Evolutionary conservation across 2,329 filamentous ascomycete species (phyloP), one percentile per base, ranked within the genome.

Genomic region (Talaromyces sp.): DNA sequence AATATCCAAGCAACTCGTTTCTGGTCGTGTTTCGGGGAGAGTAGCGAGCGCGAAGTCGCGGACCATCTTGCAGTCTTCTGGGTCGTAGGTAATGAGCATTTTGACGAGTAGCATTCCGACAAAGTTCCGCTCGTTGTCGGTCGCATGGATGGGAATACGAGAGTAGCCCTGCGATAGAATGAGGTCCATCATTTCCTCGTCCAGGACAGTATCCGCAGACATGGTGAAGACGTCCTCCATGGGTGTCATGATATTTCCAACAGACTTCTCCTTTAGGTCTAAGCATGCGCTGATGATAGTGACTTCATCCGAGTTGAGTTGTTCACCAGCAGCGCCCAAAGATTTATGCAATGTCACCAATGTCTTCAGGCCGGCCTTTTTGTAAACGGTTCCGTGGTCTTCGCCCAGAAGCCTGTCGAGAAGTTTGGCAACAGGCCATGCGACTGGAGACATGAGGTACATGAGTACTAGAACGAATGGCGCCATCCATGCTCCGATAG

Each of bases 51-150:
- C 89, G 75, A 99, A 97, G 68, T 98, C 94, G 67, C 90, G 86
- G 40, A 99, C 95, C 22, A 88, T 88, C 73, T 91, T 91, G 74
- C 86, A 87, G 74, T 99, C 95, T 77, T 99, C 95, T 0, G 95
- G 95, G 70, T 99, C 95, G 76, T 99, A 99, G 0, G 95, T 98
- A 73, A 99, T 99, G 67, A 99, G 86, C 74, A 98, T 98, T 83
- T 99, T 99, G 76, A 99, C 95, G 10, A 99, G 83, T 6, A 99
- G 86, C 94, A 99, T 99, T 69, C 95, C 95, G 34, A 98, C 90
- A 78, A 97, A 99, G 76, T 99, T 94, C 65, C 87, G 86, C 0
- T 86, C 83, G 72, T 93, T 96, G 66, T 92, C 91, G 0, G 92
- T 89, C 45, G 92, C 89, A 74, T 97, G 91, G 66, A 99, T 96